Evolutionary conservation across 768 basidiomycete species (phyloP).

Genomic region (Pholiota molesta): DNA sequence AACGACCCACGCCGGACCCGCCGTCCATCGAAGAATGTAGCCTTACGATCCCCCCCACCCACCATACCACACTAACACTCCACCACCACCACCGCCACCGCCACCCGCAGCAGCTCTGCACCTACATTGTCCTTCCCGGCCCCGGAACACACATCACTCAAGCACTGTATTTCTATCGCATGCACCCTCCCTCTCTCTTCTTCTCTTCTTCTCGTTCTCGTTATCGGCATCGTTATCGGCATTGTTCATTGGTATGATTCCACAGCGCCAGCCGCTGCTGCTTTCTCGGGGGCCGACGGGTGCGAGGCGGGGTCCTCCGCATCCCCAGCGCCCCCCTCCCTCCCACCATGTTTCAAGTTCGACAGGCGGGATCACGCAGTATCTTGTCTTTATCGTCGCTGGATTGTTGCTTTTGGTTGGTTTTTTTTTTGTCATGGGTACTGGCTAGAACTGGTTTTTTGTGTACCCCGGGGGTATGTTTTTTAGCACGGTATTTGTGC

Average conservation of each 20-base stretch:
- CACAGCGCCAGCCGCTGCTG: not conserved
- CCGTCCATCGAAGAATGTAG: not conserved
- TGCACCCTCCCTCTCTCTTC: not conserved
- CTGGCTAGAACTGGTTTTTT: not conserved
- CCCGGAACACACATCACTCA: not conserved
- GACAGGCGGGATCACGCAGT: slow-evolving; percentile 3
- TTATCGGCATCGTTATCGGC: too few species aligned
- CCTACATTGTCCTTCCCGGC: not conserved
- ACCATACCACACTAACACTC: not conserved
- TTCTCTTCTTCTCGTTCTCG: not conserved
- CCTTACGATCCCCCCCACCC: not conserved
- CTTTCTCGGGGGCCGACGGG: not conserved
- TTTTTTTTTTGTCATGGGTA: not conserved
- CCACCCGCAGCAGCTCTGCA: not conserved
- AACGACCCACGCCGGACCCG: too few species aligned
- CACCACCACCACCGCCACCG: too few species aligned
- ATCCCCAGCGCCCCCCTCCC: not conserved
- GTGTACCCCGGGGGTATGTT: not conserved
- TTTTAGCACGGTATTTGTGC: not conserved
- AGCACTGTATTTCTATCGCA: slow-evolving; percentile 16
- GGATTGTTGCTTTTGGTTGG: not conserved
- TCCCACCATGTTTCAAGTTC: slow-evolving; percentile 4
- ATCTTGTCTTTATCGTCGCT: not conserved
- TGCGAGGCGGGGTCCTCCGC: too few species aligned
- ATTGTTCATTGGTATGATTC: too few species aligned